These are phyloP conservation scores for Aspergillus melleus DNA, from an alignment of 2,329 filamentous ascomycete species.

Conservation along the genomic window DNA sequence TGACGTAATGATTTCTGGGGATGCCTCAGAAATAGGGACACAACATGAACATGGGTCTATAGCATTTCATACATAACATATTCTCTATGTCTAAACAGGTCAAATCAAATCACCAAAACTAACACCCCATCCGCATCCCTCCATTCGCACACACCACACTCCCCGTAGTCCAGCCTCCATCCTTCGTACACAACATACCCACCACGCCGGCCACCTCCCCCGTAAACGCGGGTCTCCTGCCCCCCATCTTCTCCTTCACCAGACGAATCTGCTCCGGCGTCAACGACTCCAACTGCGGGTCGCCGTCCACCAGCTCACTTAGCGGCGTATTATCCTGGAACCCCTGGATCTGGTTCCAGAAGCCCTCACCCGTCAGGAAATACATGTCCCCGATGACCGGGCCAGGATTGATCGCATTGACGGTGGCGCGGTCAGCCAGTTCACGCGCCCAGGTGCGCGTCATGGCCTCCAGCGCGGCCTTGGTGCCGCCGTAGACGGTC, in stretches of 20 bases:
- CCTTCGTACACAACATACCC: constrained; percentile 70
- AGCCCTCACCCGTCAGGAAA: constrained; percentile 54
- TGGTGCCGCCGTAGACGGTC: constrained; percentile 65
- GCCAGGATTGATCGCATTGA: constrained; percentile 67
- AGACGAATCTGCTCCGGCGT: constrained; percentile 63
- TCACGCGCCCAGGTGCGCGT: constrained; percentile 68
- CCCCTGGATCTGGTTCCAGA: constrained; percentile 60
- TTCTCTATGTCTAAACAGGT: not conserved
- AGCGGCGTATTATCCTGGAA: constrained; percentile 66
- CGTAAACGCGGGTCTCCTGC: constrained; percentile 64
- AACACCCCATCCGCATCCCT: constrained; percentile 61
- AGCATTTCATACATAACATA: too few species aligned
- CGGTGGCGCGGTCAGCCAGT: constrained; percentile 61
- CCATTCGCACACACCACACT: constrained; percentile 80
- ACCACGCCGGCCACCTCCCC: constrained; percentile 74
- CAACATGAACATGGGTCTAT: too few species aligned
- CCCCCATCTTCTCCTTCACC: constrained; percentile 58
- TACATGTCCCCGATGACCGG: constrained; percentile 70
- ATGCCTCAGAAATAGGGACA: too few species aligned
- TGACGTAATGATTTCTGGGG: not conserved
- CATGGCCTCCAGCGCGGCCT: constrained; percentile 68
- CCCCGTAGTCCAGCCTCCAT: constrained; percentile 76
- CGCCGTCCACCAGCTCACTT: constrained; percentile 59
- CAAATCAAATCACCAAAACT: not conserved
- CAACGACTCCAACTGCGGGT: constrained; percentile 56